Percentiles rank a stretch among this genome's conserved stretches.
Conservation (phyloP, 139 green algal genomes). For the Ulvella scutata region DNA sequence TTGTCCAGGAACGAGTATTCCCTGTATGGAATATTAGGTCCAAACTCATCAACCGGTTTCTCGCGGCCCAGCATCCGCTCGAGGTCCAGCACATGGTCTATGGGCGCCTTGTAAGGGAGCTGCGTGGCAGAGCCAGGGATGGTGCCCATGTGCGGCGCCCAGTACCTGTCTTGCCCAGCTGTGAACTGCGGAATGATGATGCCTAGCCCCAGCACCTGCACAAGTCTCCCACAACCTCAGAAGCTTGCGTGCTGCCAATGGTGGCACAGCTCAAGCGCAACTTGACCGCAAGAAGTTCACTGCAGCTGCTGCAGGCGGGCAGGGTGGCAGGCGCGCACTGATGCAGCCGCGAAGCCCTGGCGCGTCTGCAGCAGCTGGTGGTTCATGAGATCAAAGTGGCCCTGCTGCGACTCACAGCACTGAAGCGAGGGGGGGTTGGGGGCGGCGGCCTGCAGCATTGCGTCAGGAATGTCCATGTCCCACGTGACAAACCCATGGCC, state of each 20-base stretch:
- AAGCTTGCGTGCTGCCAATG: too few relatives aligned
- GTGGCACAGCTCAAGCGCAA: too few relatives aligned
- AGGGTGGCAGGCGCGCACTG: neutral
- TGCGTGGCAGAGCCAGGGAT: conserved; percentile 61
- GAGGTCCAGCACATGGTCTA: conserved; percentile 83
- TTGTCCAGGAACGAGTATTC: conserved; percentile 62
- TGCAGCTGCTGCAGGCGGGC: too few relatives aligned
- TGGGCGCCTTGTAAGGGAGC: conserved; percentile 67
- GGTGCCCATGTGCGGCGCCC: conserved; percentile 65
- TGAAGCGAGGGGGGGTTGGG: conserved; percentile 20
- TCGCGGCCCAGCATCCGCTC: conserved; percentile 25
- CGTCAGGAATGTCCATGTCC: conserved; percentile 17
- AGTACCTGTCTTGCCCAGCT: conserved; percentile 75
- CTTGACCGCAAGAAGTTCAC: too few relatives aligned
- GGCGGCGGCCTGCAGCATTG: conserved; percentile 23
- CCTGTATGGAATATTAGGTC: conserved; percentile 31
- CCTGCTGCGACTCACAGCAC: conserved; percentile 27
- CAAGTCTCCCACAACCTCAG: too few relatives aligned
- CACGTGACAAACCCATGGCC: conserved; percentile 26
- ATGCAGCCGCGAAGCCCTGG: conserved; percentile 3
- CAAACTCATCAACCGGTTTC: conserved; percentile 14
- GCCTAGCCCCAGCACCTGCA: conserved; percentile 33
- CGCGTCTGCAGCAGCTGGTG: conserved; percentile 42
- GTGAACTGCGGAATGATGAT: conserved; percentile 62
- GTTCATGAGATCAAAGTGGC: conserved; percentile 71